Percentiles rank a stretch among this genome's conserved stretches.
Evolutionary conservation across 73 alveolate species (phyloP).

Genomic region (Uronychia setigera): DNA sequence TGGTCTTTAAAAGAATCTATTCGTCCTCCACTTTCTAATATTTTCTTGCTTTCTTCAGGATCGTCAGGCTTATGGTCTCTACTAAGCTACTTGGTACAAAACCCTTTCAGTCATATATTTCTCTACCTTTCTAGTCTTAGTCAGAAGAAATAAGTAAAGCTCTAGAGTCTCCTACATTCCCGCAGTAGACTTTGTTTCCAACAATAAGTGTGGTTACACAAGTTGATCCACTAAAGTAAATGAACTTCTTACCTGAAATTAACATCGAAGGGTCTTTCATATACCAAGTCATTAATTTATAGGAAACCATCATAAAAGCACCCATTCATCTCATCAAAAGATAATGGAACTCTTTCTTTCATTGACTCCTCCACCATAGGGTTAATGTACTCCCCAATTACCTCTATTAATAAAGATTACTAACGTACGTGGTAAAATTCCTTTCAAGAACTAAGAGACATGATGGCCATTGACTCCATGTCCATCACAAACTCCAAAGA

Average conservation of each 20-base stretch:
- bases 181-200: conserved; percentile 67
- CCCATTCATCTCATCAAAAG: no score
- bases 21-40: conserved; percentile 74
- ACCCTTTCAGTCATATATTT: conserved; percentile 22
- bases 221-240: conserved; percentile 53
- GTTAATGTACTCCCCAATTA: not conserved
- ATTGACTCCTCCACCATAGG: not conserved
- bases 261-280: no score
- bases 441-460: conserved; percentile 68
- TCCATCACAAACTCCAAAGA: conserved; percentile 94
- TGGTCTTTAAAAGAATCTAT: conserved; percentile 86
- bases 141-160: conserved; percentile 72
- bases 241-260: no score
- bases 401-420: not conserved
- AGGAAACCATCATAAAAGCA: no score
- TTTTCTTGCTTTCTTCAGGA: conserved; percentile 77
- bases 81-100: conserved; percentile 63
- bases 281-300: no score
- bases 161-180: conserved; percentile 87
- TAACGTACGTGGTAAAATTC: conserved; percentile 44
- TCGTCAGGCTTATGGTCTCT: conserved; percentile 83
- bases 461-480: conserved; percentile 76
- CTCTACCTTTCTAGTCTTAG: no score
- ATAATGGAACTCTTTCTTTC: not conserved
- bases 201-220: conserved; percentile 46